phyloP scores from a whole-genome alignment of 2,329 filamentous ascomycete species.

The Sclerotiophoma versabilis region DNA sequence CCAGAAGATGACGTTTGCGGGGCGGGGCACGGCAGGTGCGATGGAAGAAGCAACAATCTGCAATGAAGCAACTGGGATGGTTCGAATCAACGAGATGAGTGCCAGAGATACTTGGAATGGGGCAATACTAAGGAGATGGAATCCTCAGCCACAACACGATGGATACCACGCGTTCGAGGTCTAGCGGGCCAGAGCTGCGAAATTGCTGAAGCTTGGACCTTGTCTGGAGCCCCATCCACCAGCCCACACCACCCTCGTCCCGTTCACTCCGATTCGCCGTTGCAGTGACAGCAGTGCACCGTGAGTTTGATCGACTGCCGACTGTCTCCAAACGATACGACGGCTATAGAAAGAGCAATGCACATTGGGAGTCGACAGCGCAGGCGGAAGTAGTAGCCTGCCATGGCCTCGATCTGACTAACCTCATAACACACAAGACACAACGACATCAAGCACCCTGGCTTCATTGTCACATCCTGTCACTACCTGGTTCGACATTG shows the following conservation, averaged over 20 bases:
- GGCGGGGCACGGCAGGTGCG: constrained; percentile 20
- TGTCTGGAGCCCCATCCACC: constrained; percentile 18
- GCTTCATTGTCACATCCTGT: background rate
- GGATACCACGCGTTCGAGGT: constrained; percentile 17
- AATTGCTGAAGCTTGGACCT: constrained; percentile 24
- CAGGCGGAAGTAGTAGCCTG: too few relatives aligned
- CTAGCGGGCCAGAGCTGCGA: constrained; percentile 20
- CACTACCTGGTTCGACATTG: background rate
- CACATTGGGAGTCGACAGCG: background rate
- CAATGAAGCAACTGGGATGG: constrained; percentile 5
- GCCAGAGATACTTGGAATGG: background rate
- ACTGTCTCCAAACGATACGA: background rate
- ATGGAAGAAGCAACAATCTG: constrained; percentile 18
- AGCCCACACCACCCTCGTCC: constrained; percentile 13
- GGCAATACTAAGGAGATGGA: constrained; percentile 12
- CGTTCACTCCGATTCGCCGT: constrained; percentile 13
- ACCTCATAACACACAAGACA: background rate
- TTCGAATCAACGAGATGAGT: constrained; percentile 3
- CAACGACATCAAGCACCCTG: background rate
- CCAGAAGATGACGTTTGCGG: constrained; percentile 32
- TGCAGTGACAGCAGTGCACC: background rate
- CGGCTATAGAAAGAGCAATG: background rate
- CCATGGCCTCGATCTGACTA: background rate
- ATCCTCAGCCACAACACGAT: constrained; percentile 25
- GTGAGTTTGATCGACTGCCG: constrained; percentile 4